phyloP scores from a whole-genome alignment of 2,329 filamentous ascomycete species.

The Botrytis byssoidea region DNA sequence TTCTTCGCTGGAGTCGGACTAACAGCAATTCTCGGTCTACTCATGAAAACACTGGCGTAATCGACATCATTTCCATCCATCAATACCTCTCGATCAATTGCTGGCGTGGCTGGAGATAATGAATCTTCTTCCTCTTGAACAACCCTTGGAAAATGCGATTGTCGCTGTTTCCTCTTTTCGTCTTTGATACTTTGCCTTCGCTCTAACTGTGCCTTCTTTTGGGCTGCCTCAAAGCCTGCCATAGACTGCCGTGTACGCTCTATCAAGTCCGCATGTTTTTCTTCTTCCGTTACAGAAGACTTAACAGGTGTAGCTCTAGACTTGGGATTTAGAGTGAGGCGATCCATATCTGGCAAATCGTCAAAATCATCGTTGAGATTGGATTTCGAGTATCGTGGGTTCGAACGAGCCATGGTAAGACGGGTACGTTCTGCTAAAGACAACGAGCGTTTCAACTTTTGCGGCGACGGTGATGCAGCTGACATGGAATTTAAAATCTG shows the following conservation, averaged over 20 bases:
- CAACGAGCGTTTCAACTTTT: slow-evolving; percentile 55
- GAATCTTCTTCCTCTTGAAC: slow-evolving; percentile 45
- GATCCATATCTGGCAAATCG: slow-evolving; percentile 33
- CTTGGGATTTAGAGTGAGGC: slow-evolving; percentile 30
- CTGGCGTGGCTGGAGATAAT: slow-evolving; percentile 29
- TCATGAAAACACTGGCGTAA: slow-evolving; percentile 81
- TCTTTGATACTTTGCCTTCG: slow-evolving; percentile 47
- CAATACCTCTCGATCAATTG: slow-evolving; percentile 44
- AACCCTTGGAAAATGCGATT: slow-evolving; percentile 49
- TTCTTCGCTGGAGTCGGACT: slow-evolving; percentile 53
- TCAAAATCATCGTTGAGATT: slow-evolving; percentile 38
- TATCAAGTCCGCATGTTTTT: slow-evolving; percentile 43
- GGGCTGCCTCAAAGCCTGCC: slow-evolving; percentile 59
- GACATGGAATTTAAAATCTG: slow-evolving; percentile 56
- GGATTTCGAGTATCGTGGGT: slow-evolving; percentile 31
- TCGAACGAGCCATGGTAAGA: slow-evolving; percentile 70
- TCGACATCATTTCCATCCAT: slow-evolving; percentile 58
- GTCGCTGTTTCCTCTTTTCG: slow-evolving; percentile 47
- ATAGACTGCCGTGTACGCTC: slow-evolving; percentile 60
- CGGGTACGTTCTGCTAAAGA: slow-evolving; percentile 77
- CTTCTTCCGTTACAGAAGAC: slow-evolving; percentile 22
- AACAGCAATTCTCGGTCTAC: slow-evolving; percentile 73
- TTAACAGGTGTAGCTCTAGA: slow-evolving; percentile 27
- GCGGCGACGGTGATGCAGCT: slow-evolving; percentile 56
- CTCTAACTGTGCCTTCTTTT: slow-evolving; percentile 60